Base-by-base conservation (phyloP, 495 filamentous ascomycete genomes). In the Glutinoglossum americanum region DNA sequence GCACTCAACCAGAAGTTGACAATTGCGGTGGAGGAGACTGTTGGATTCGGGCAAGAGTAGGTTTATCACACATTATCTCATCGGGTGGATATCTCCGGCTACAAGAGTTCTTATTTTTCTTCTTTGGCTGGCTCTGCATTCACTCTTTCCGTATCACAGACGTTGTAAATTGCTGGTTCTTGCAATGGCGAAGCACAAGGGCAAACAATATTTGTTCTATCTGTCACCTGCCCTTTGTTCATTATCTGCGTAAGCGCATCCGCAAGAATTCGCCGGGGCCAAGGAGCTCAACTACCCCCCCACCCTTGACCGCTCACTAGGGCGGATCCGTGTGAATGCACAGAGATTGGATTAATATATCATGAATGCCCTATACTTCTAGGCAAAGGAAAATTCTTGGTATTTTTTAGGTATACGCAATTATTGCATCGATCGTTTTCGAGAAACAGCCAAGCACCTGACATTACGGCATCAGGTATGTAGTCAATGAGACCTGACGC, bases 21-120 rank as follows among this genome's bases (percentile, higher is more conserved):
- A 28, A 90, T 92, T 65, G 92, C 92, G 5, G 92, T 99, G 58
- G 92, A 99, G 73, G 92, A 99, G 73, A 99, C 92, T 10, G 85
- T 99, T 75, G 92, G 92, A 59, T 99, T 99, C 68, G 92, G 92
- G 55, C 93, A 99, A 72, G 92, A 99, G 74, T 98, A 81, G 67
- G 61, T 54, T 19, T 45, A 21, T 45, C 41, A 21, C 41, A 45
- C 17, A 21, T 45, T 21, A 21, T 21, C 17, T 45, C 41, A 21
- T 21, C 17, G 28, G 51, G 33, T 23, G 51, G 51, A 37, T 54
- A 54, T 54, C 51, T 45, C 41, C 1, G 1, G 41, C 41, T 45
- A 13, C 10, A 21, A 4, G 41, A 45, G 41, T 19, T 41, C 41
- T 21, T 45, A 7, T 21, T 21, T 45, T 23, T 45, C 41, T 45